A percentile compares a stretch with the other conserved stretches of the same genome.
Conservation (phyloP, 768 basidiomycete species). For the Punctularia strigosozonata region DNA sequence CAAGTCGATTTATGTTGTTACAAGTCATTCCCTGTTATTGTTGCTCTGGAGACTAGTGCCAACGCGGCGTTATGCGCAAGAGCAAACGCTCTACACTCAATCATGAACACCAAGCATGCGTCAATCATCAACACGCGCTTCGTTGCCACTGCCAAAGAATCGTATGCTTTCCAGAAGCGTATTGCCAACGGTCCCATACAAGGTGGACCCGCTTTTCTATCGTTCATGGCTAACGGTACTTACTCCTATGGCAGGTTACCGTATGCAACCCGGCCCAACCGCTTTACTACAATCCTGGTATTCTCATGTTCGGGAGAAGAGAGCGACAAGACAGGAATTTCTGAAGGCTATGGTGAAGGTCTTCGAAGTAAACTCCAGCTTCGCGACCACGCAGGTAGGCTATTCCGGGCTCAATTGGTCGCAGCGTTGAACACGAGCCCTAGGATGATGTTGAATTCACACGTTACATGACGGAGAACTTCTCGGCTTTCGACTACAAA, state of each 20-base stretch:
- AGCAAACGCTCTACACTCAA: conserved; percentile 69
- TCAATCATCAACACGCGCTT: conserved; percentile 84
- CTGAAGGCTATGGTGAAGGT: conserved; percentile 71
- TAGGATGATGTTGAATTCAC: conserved; percentile 79
- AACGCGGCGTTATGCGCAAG: conserved; percentile 47
- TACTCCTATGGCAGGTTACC: conserved; percentile 38
- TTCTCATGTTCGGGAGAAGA: conserved; percentile 81
- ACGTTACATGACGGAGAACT: conserved; percentile 93
- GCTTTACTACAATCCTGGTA: conserved; percentile 90
- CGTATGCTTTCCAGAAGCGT: conserved; percentile 75
- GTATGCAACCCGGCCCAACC: conserved; percentile 45
- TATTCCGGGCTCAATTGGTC: background rate
- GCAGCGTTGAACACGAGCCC: background rate
- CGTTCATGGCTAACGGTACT: background rate
- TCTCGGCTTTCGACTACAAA: conserved; percentile 88
- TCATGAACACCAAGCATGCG: conserved; percentile 81
- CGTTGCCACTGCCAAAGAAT: conserved; percentile 64
- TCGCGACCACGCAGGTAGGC: conserved; percentile 46
- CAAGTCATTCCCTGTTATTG: conserved; percentile 83
- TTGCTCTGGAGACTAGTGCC: conserved; percentile 86
- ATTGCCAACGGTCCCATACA: conserved; percentile 33
- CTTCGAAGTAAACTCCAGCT: conserved; percentile 59
- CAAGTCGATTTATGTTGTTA: conserved; percentile 1
- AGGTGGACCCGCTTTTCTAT: conserved; percentile 27
- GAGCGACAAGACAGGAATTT: conserved; percentile 77